A percentile compares a stretch with the other conserved stretches of the same genome.
phyloP scores from a whole-genome alignment of 2,329 filamentous ascomycete genomes.

The Myriosclerotinia duriaeana region DNA sequence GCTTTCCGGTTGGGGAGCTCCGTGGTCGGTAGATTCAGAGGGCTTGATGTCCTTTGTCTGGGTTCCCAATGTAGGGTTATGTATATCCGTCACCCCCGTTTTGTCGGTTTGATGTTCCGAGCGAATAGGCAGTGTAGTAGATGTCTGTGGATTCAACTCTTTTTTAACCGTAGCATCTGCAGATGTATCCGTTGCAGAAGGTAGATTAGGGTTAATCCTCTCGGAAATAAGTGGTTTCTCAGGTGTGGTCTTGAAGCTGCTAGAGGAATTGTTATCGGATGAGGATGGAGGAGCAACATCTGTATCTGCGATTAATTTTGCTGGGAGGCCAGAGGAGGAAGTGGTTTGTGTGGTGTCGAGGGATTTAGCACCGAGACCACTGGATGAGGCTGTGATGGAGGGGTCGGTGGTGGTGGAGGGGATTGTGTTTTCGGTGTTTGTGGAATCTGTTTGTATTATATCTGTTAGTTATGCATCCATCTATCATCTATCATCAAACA shows the following conservation, averaged over 20 bases:
- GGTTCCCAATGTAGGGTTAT: background rate
- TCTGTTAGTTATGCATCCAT: too few species aligned
- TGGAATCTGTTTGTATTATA: background rate
- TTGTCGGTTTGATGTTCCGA: background rate
- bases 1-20: background rate
- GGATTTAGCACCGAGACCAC: background rate
- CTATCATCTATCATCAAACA: accelerated
- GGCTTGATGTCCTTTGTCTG: background rate
- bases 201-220: background rate
- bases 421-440: background rate
- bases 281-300: background rate
- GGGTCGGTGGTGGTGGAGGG: background rate
- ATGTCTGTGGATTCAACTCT: background rate
- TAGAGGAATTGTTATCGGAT: background rate
- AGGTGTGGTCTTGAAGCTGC: background rate
- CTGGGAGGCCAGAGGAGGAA: background rate
- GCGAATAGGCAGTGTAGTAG: background rate
- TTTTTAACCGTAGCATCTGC: background rate
- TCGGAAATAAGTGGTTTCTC: background rate
- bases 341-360: background rate
- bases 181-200: background rate
- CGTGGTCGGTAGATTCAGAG: background rate
- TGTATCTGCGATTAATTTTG: background rate
- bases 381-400: background rate
- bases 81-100: background rate